Base-by-base conservation (phyloP, 2,329 filamentous ascomycete genomes). In the Dothiorella sarmentorum region DNA sequence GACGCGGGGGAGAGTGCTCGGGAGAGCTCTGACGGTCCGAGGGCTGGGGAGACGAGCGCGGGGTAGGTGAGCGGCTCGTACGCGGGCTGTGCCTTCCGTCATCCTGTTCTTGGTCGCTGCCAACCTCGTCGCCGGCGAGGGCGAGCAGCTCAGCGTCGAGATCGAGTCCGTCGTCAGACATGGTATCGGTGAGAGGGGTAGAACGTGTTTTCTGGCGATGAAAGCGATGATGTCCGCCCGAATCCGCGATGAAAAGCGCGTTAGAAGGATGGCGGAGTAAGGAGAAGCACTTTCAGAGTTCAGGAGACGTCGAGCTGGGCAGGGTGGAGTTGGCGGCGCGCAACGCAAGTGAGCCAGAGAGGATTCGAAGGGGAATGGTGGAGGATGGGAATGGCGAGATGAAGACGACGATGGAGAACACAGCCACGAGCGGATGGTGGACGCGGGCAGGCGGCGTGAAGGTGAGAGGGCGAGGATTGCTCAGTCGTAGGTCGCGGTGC, bases 141-240 rank as follows among this genome's bases (percentile, higher is more conserved):
- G 90, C 92, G 64, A 97, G 87, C 64, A 97, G 86, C 78, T 97
- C 93, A 67, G 93, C 91, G 71, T 97, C 93, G 65, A 97, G 83
- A 63, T 71, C 67, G 70, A 56, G 47, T 9, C 59, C 59, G 58
- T 68, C 67, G 59, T 93, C 90, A 59, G 90, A 88, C 91, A 96
- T 96, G 68, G 64, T 64, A 63, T 60, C 7, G 29, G 45, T 40
- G 42, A 31, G 51, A 22, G 13, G 17, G 40, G 20, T 22, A 11
- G n/a, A 18, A 35, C 13, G 40, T 9, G 38, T 3, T 26, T 44
- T 45, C 9, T 10, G 9, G 22, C n/a, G 43, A 29, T 43, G 37
- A 13, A 11, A 43, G 22, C 3, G 35, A 29, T 53, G 35, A 13
- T 11, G 6, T 15, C 29, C 17, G 7, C 38, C 11, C 26, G 18